phyloP scores from a whole-genome alignment of 1,284 basidiomycete genomes.

The Austroboletus niveus region DNA sequence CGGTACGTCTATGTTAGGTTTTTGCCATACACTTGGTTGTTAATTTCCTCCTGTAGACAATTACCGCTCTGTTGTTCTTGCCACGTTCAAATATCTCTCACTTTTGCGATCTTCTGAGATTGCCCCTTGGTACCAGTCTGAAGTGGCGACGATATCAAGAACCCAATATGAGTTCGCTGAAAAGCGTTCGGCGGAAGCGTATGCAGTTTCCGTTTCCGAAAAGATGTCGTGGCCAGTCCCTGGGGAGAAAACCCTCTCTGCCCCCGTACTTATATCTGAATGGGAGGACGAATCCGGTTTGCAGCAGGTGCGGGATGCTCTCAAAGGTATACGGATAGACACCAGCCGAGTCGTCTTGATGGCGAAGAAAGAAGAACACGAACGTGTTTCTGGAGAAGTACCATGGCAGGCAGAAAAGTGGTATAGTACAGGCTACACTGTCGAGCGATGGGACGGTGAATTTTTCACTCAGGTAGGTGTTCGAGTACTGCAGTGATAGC shows the following conservation, averaged over 20 bases:
- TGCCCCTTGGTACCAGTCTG: conserved; percentile 74
- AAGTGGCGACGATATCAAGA: conserved; percentile 72
- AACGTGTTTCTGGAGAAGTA: conserved; percentile 45
- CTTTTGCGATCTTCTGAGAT: conserved; percentile 75
- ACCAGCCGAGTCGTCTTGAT: conserved; percentile 77
- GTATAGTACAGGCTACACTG: conserved; percentile 84
- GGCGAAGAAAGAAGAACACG: conserved; percentile 69
- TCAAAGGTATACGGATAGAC: conserved; percentile 42
- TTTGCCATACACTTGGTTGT: conserved; percentile 5
- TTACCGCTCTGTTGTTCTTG: conserved; percentile 71
- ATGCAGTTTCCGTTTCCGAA: conserved; percentile 78
- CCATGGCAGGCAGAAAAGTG: conserved; percentile 76
- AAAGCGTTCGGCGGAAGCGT: conserved; percentile 77
- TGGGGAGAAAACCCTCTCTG: conserved; percentile 76
- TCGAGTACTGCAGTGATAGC: neutral
- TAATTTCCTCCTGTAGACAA: conserved; percentile 45
- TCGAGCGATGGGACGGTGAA: conserved; percentile 64
- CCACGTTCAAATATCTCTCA: conserved; percentile 86
- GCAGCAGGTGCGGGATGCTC: conserved; percentile 60
- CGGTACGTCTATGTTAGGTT: conserved; percentile 46
- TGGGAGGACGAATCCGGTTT: conserved; percentile 65
- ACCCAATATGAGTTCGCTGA: conserved; percentile 90
- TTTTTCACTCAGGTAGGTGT: conserved; percentile 61
- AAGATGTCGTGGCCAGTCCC: conserved; percentile 81
- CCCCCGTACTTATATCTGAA: conserved; percentile 71